Percentiles rank a stretch among this genome's conserved stretches.
Evolutionary conservation across 768 basidiomycete genomes (phyloP).

Genomic region (Podaxis sp.): DNA sequence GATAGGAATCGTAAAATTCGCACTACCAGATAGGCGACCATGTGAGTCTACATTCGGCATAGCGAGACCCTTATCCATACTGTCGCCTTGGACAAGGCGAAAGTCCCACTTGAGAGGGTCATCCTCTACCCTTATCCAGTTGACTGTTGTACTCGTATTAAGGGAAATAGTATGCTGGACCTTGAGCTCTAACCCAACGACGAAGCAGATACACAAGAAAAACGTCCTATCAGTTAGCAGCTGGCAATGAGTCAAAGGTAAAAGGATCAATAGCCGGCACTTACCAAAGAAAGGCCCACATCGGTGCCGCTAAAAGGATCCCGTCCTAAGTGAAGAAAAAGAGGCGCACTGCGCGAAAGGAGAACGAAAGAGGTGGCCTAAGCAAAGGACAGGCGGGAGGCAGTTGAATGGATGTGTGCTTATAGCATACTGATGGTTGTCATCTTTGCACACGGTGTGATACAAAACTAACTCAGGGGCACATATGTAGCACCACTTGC

Average conservation of each 20-base stretch:
- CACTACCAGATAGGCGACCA: background rate
- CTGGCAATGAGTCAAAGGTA: background rate
- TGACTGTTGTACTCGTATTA: background rate
- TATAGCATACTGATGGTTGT: slow-evolving; percentile 10
- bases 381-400: background rate
- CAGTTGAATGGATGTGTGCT: background rate
- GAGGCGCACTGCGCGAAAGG: background rate
- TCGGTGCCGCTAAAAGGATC: background rate
- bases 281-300: slow-evolving; percentile 2
- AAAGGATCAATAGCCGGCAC: background rate
- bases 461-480: too few relatives aligned
- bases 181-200: background rate
- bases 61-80: background rate
- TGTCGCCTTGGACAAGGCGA: background rate
- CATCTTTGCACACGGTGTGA: background rate
- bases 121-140: too few relatives aligned
- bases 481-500: background rate
- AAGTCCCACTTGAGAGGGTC: background rate
- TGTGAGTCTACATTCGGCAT: background rate
- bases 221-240: background rate
- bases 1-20: background rate
- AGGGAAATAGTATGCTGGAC: background rate
- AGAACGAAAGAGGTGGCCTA: slow-evolving; percentile 1
- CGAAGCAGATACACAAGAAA: background rate
- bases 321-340: background rate